phyloP scores from a whole-genome alignment of 2,329 filamentous ascomycete genomes.

The Aspergillus melleus region DNA sequence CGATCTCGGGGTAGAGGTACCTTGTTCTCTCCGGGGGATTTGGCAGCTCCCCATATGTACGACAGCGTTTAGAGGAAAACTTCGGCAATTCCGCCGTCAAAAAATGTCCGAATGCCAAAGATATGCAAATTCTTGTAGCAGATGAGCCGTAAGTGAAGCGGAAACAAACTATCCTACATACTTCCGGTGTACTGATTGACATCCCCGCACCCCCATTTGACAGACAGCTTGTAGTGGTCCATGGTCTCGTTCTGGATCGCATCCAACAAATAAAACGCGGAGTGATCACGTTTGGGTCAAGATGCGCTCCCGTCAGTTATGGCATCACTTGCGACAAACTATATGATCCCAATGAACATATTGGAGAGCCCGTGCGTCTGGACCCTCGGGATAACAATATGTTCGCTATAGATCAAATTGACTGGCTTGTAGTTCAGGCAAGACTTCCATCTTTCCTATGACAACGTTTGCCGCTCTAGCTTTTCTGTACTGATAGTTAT shows the following conservation, averaged over 20 bases:
- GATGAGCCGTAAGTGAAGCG: slow-evolving; percentile 30
- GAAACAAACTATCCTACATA: background rate
- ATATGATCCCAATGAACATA: slow-evolving; percentile 31
- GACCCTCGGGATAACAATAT: slow-evolving; percentile 34
- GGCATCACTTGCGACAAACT: slow-evolving; percentile 35
- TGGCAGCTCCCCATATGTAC: slow-evolving; percentile 34
- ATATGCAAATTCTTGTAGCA: slow-evolving; percentile 31
- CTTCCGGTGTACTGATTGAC: background rate
- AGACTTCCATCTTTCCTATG: background rate
- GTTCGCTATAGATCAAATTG: slow-evolving; percentile 35
- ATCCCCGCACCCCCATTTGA: background rate
- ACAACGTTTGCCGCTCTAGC: background rate
- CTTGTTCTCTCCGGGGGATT: slow-evolving; percentile 36
- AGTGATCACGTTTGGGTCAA: slow-evolving; percentile 28
- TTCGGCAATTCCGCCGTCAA: slow-evolving; percentile 19
- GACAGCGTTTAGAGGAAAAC: slow-evolving; percentile 23
- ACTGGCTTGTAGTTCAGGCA: slow-evolving; percentile 39
- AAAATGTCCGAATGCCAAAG: slow-evolving; percentile 17
- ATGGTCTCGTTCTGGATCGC: slow-evolving; percentile 35
- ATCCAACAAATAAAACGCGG: slow-evolving; percentile 31
- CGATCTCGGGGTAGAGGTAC: slow-evolving; percentile 20
- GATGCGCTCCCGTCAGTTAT: slow-evolving; percentile 38
- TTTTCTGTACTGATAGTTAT: background rate
- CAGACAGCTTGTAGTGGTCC: slow-evolving; percentile 29
- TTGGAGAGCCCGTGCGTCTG: slow-evolving; percentile 25